Base-by-base conservation (phyloP, 176 grass and related monocot species). In the Oryza rufipogon region DNA sequence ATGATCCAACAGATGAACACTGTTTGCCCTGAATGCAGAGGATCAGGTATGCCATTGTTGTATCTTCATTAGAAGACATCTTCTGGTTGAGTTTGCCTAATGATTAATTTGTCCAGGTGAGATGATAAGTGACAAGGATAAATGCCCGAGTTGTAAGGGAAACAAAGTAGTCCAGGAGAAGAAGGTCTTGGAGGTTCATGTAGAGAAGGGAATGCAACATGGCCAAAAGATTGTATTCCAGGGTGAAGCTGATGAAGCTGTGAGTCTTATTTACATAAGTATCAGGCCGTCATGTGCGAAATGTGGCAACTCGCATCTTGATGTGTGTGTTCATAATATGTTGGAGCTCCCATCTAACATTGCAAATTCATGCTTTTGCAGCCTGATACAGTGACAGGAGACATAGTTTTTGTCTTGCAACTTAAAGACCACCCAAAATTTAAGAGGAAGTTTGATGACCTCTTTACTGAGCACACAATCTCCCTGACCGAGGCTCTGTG, bases 1-100 rank as follows among this genome's bases (percentile, higher is more conserved):
- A 99, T 99, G 97, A 99, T 99, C 75, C 97, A 96, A 88, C 91
- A 92, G 77, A 99, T 99, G 97, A 87, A 96, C 47, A 75, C 89
- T 82, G 72, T 92, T 69, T 99, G 97, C 61, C 67, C 93, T 86
- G 97, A 96, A 51, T 99, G 97, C 91, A 92, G 77, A 82, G 97
- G 97, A 70, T 34, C 91, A 87, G 93, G 96, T 95, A 80, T 75
- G 63, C 41, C 56, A 32, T 15, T 49, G 12, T 87, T 83, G 17
- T 20, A 76, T 73, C 39, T 81, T 87, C 45, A 48, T 66, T 74
- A 25, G 19, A 10, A 66, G 72, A 36, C 84, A 45, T 84, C 32
- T 39, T 83, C 22, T 63, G 9, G 11, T 65, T 42, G 68, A 73
- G 64, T 78, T 82, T 48, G 15, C 82, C 70, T 86, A 80, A 63